Evolutionary conservation across 768 basidiomycete species (phyloP), one percentile per base, ranked within the genome.

Genomic region (Leccinum subtestaceum): DNA sequence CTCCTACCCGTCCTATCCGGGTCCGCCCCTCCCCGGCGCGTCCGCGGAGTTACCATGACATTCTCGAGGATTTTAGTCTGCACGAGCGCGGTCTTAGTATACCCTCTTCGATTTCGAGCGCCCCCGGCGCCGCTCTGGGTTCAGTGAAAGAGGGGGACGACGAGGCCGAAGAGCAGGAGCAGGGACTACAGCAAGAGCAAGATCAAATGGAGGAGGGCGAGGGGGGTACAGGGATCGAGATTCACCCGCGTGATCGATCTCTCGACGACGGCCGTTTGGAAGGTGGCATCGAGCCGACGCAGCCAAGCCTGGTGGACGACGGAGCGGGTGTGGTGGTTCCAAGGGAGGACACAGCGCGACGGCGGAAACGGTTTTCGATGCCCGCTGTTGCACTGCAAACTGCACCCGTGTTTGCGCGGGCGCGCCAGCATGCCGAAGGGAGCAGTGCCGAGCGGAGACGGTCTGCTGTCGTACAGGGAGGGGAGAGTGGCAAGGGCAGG

Each of bases 341-440:
- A 59, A 78, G 69, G 64, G 88, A 89, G 67, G 81, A 88, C 60
- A 88, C 87, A 0, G 81, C 80, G 47, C 74, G 86, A 63, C 71
- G 84, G 65, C 77, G 77, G 65, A 88, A 89, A 67, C 81, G 88
- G 40, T 91, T 91, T 65, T 91, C 91, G 52, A 60, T 88, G 52
- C 88, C 90, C 49, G 88, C 88, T n/a, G 77, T 93, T 38, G 89
- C 87, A 38, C 63, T 92, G 70, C 89, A 91, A 63, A 84, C 85
- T 31, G 84, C 84, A 31, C 84, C 81, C 17, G 89, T 92, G 13
- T 87, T 85, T 29, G 82, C 87, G 21, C 80, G 83, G 19, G 81
- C 83, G 3, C 63, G 67, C 40, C 73, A 56, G 53, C 60, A 61
- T 47, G 40, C 21, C 15, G 65, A 62, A 21, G 68, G 55, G 32